These are phyloP conservation scores for Arachnomyces sp. DNA, from an alignment of 2,329 filamentous ascomycete genomes.

Conservation along the genomic window DNA sequence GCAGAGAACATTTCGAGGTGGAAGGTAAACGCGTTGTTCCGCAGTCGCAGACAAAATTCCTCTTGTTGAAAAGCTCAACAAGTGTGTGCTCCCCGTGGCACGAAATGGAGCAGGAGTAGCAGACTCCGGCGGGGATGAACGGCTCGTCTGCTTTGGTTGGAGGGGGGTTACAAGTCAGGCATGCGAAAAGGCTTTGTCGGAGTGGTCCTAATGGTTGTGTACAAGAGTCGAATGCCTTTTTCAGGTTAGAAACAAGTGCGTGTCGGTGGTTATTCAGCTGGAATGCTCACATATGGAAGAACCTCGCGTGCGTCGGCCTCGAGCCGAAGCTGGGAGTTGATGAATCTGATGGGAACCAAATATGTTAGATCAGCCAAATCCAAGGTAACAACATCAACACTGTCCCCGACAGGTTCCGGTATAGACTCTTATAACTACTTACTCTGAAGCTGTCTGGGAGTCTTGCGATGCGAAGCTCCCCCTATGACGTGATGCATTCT, in stretches of 20 bases:
- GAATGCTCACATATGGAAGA: slow-evolving; percentile 69
- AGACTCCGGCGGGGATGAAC: slow-evolving; percentile 71
- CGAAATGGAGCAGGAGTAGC: slow-evolving; percentile 93
- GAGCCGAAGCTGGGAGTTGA: slow-evolving; percentile 78
- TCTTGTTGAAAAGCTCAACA: slow-evolving; percentile 91
- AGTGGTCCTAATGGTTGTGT: slow-evolving; percentile 83
- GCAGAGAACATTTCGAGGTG: slow-evolving; percentile 65
- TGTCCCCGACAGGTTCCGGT: not conserved
- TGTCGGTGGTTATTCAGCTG: not conserved
- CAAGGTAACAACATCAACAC: not conserved
- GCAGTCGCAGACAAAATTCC: slow-evolving; percentile 94
- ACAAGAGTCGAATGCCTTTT: slow-evolving; percentile 82
- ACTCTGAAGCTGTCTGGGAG: slow-evolving; percentile 68
- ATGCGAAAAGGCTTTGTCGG: slow-evolving; percentile 83
- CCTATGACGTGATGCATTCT: slow-evolving; percentile 18
- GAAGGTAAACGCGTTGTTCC: slow-evolving; percentile 72
- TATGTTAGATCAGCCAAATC: not conserved
- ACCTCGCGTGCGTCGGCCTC: slow-evolving; percentile 93
- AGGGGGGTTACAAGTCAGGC: slow-evolving; percentile 83
- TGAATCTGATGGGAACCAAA: slow-evolving; percentile 53
- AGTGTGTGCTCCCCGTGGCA: slow-evolving; percentile 93
- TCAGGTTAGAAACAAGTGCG: slow-evolving; percentile 3
- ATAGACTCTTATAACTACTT: slow-evolving; percentile 16
- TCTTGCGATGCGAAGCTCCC: slow-evolving; percentile 43
- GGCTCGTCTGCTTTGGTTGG: slow-evolving; percentile 54